phyloP scores from a whole-genome alignment of 176 grass and related monocot genomes.

The Aegilops speltoides region DNA sequence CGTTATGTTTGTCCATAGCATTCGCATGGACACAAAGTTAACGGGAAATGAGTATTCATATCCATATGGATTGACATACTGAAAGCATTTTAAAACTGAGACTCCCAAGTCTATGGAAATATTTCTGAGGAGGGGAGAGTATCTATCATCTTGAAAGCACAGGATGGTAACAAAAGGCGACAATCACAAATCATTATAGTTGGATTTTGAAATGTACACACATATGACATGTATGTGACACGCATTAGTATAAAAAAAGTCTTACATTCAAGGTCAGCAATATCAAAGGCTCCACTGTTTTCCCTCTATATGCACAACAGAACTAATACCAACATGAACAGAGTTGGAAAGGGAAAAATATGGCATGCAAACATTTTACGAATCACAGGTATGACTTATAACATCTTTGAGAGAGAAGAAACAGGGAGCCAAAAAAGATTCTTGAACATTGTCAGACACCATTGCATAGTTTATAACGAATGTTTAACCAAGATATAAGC shows the following conservation, averaged over 20 bases:
- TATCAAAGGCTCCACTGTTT: neutral
- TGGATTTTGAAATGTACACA: neutral
- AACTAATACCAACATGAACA: neutral
- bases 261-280: neutral
- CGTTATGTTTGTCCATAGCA: neutral
- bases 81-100: no score
- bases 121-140: no score
- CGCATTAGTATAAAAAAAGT: neutral
- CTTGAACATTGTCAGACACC: neutral
- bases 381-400: neutral
- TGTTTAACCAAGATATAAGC: neutral
- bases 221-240: neutral
- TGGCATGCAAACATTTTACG: neutral
- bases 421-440: neutral
- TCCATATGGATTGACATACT: no score
- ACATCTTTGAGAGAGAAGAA: neutral
- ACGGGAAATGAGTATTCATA: neutral
- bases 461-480: neutral
- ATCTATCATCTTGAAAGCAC: neutral
- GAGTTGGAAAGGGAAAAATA: neutral
- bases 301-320: neutral
- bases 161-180: neutral
- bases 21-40: neutral
- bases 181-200: neutral
- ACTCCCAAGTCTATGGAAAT: no score